Evolutionary conservation across 2,329 filamentous ascomycete species (phyloP).

Genomic region (Fusarium succisae): DNA sequence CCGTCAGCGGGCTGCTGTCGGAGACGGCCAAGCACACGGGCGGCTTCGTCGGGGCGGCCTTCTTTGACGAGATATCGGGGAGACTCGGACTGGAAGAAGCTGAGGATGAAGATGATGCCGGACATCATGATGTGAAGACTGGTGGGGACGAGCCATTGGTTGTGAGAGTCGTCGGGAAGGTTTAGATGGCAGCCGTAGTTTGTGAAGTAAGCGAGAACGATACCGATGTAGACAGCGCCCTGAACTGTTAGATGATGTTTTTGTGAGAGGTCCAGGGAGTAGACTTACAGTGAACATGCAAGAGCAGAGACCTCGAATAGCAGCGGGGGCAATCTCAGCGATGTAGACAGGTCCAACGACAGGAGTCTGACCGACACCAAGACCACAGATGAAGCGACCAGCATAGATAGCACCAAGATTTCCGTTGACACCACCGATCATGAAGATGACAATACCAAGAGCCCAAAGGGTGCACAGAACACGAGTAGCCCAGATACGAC

Average conservation of each 20-base stretch:
- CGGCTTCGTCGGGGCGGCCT: conserved; percentile 67
- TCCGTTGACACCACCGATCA: conserved; percentile 61
- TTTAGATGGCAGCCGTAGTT: conserved; percentile 69
- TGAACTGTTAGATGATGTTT: not conserved
- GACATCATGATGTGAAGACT: conserved; percentile 82
- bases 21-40: conserved; percentile 63
- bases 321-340: conserved; percentile 75
- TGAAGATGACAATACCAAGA: conserved; percentile 66
- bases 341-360: conserved; percentile 77
- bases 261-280: rapidly evolving
- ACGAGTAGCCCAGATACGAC: conserved; percentile 70
- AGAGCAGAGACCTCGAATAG: conserved; percentile 77
- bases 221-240: conserved; percentile 74
- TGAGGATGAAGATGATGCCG: conserved; percentile 74
- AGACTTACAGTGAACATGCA: conserved; percentile 54
- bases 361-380: conserved; percentile 73
- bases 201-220: conserved; percentile 82
- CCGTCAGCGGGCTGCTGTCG: conserved; percentile 68
- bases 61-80: conserved; percentile 76
- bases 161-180: conserved; percentile 56
- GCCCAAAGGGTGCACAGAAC: conserved; percentile 67
- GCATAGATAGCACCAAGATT: conserved; percentile 68
- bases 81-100: conserved; percentile 74
- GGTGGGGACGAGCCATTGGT: conserved; percentile 73
- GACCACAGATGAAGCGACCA: conserved; percentile 71